Evolutionary conservation across 805 yeast species (phyloP).

Genomic region (Kluyveromyces siamensis): DNA sequence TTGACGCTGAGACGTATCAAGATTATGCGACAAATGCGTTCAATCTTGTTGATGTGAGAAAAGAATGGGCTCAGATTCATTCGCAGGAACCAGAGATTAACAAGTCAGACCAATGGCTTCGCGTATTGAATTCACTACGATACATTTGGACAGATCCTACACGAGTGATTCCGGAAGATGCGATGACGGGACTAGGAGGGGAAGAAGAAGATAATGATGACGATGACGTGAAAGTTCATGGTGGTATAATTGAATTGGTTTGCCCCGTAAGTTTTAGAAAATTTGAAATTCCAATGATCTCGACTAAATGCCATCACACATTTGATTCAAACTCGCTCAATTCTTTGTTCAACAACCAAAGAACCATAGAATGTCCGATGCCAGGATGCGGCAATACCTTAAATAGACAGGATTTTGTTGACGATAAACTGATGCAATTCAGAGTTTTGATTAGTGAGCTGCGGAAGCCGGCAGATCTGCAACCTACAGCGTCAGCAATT

Average conservation of each 20-base stretch:
- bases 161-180: slow-evolving; percentile 45
- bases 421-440: slow-evolving; percentile 46
- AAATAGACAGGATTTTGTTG: slow-evolving; percentile 28
- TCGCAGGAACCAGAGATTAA: slow-evolving; percentile 7
- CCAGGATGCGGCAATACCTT: slow-evolving; percentile 20
- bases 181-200: slow-evolving; percentile 9
- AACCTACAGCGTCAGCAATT: not conserved
- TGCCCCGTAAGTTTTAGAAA: slow-evolving; percentile 57
- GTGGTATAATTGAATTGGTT: slow-evolving; percentile 57
- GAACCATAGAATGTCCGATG: slow-evolving; percentile 47
- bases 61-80: slow-evolving; percentile 2
- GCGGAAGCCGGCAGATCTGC: not conserved
- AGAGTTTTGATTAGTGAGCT: slow-evolving; percentile 21
- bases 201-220: slow-evolving; percentile 35
- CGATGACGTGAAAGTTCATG: slow-evolving; percentile 57
- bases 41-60: not conserved
- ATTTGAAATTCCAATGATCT: slow-evolving; percentile 47
- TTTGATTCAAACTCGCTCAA: slow-evolving; percentile 35
- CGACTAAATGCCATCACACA: slow-evolving; percentile 50
- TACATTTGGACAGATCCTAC: slow-evolving; percentile 51
- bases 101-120: slow-evolving; percentile 1
- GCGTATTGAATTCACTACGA: slow-evolving; percentile 32
- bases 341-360: slow-evolving; percentile 29
- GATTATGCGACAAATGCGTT: not conserved
- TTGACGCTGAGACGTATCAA: not conserved